Conservation (phyloP, 1,139 yeast species). For the Pichia kudriavzevii region DNA sequence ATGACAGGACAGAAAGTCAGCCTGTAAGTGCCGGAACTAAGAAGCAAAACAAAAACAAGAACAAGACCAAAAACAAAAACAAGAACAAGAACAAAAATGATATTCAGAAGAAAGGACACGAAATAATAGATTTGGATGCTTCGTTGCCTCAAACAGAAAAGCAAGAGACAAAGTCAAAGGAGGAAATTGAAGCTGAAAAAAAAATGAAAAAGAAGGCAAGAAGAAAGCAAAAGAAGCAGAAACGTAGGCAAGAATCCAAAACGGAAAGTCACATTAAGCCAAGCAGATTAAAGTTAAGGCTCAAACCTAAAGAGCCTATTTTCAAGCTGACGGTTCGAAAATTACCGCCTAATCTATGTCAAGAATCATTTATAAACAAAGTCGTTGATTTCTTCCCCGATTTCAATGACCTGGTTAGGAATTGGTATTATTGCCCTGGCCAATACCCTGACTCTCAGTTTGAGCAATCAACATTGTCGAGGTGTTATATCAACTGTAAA, state of each 20-base stretch:
- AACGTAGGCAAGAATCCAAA: no score
- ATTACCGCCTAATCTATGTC: constrained; percentile 32
- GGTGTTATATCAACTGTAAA: constrained; percentile 21
- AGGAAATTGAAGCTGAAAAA: not conserved
- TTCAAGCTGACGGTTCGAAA: constrained; percentile 30
- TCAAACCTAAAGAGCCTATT: constrained; percentile 2
- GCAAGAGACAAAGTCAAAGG: not conserved
- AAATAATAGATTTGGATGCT: not conserved
- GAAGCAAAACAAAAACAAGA: not conserved
- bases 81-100: not conserved
- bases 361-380: constrained; percentile 25
- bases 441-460: constrained; percentile 23
- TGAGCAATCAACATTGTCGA: constrained; percentile 18
- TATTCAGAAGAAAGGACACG: not conserved
- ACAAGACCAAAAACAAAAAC: constrained; percentile 4
- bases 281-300: not conserved
- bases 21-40: not conserved
- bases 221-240: constrained; percentile 4
- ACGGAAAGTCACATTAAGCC: no score
- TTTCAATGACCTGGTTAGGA: constrained; percentile 12
- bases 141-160: not conserved
- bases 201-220: constrained; percentile 1
- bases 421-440: constrained; percentile 33
- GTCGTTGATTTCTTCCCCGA: constrained; percentile 5
- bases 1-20: no score